Evolutionary conservation across 768 basidiomycete species (phyloP).

Genomic region (Boletus reticuloceps): DNA sequence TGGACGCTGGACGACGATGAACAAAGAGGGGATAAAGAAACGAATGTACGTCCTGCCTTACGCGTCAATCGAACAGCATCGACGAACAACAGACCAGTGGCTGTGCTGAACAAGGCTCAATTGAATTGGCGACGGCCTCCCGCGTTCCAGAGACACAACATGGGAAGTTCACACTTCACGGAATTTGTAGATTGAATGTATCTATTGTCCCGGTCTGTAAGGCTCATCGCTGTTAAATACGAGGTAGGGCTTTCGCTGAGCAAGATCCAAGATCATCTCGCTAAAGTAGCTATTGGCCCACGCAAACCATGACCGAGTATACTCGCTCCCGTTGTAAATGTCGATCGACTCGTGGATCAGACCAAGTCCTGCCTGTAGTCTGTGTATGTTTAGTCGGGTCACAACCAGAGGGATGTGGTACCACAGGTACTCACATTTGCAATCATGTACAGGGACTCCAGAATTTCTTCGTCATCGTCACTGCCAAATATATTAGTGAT

Average conservation of each 20-base stretch:
- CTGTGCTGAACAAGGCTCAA: conserved; percentile 10
- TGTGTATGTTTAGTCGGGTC: conserved; percentile 23
- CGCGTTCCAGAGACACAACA: too few relatives aligned
- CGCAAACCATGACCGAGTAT: conserved; percentile 77
- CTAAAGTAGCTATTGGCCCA: conserved; percentile 85
- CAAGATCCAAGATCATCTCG: conserved; percentile 78
- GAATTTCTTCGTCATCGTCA: conserved; percentile 68
- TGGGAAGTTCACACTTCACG: not conserved
- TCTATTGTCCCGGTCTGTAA: conserved; percentile 52
- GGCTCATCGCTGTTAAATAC: conserved; percentile 55
- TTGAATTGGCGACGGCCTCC: too few relatives aligned
- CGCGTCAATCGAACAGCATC: conserved; percentile 17
- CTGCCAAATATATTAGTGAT: conserved; percentile 73
- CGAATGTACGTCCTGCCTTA: conserved; percentile 15
- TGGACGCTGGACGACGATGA: not conserved
- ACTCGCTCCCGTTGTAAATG: conserved; percentile 54
- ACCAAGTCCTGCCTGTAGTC: conserved; percentile 75
- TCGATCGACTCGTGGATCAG: conserved; percentile 74
- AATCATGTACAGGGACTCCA: conserved; percentile 58
- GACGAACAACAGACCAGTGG: conserved; percentile 13
- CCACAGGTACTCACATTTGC: conserved; percentile 52
- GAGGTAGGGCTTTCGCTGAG: conserved; percentile 66
- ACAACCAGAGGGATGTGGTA: not conserved
- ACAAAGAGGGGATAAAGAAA: conserved; percentile 4
- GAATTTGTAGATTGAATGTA: not conserved